Evolutionary conservation across 1,284 basidiomycete genomes (phyloP).

Genomic region (Boletus semigastroideus): DNA sequence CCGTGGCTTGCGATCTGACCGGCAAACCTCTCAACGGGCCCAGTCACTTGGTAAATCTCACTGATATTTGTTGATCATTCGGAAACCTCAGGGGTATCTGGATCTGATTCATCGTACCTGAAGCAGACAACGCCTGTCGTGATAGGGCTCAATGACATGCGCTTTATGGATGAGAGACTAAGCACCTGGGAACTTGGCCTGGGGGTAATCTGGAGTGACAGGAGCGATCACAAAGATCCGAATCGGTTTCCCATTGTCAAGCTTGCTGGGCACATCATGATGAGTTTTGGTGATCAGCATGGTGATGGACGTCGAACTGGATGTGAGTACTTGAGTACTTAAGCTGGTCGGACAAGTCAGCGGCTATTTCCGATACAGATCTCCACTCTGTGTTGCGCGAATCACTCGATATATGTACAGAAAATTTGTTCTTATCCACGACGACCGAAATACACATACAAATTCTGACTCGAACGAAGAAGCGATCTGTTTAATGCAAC

Average conservation of each 20-base stretch:
- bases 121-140: conserved; percentile 73
- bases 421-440: too few species aligned
- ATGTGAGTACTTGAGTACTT: not conserved
- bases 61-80: conserved; percentile 36
- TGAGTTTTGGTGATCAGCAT: conserved; percentile 84
- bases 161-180: not conserved
- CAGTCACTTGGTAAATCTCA: conserved; percentile 86
- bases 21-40: conserved; percentile 86
- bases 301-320: not conserved
- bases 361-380: too few species aligned
- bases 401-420: too few species aligned
- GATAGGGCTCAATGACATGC: conserved; percentile 6
- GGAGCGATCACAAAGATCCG: conserved; percentile 79
- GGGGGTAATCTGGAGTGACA: conserved; percentile 66
- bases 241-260: conserved; percentile 67
- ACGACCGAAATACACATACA: too few species aligned
- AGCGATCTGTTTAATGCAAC: too few species aligned
- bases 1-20: conserved; percentile 91
- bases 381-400: too few species aligned
- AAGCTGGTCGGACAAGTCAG: too few species aligned
- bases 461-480: too few species aligned
- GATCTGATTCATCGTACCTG: conserved; percentile 47
- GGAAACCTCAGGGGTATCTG: not conserved
- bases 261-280: conserved; percentile 71
- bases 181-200: conserved; percentile 78